Evolutionary conservation across 257 asterid species (phyloP).

Genomic region (Misopates orontium): DNA sequence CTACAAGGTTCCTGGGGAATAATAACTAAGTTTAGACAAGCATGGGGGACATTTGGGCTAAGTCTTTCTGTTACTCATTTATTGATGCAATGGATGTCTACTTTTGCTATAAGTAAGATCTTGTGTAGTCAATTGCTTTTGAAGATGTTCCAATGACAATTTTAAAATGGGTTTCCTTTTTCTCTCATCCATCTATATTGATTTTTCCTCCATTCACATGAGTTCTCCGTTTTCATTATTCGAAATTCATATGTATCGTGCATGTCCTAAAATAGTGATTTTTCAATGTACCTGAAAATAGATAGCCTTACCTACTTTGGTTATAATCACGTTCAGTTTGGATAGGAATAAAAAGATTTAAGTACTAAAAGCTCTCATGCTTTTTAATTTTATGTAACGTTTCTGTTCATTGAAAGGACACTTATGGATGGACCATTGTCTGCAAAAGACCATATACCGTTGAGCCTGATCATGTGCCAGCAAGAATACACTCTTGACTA

Average conservation of each 20-base stretch:
- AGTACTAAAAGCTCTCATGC: too few relatives aligned
- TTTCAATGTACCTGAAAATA: too few relatives aligned
- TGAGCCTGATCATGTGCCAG: not conserved
- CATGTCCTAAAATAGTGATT: too few relatives aligned
- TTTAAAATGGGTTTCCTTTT: too few relatives aligned
- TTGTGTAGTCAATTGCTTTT: not conserved
- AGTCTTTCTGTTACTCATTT: slow-evolving; percentile 10
- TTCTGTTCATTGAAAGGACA: not conserved
- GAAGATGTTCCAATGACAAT: not conserved
- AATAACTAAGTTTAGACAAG: slow-evolving; percentile 3
- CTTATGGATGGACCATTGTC: not conserved
- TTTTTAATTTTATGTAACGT: slow-evolving; percentile 6
- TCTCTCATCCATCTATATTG: too few relatives aligned
- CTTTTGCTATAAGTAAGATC: not conserved
- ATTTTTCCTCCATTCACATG: too few relatives aligned
- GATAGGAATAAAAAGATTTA: too few relatives aligned
- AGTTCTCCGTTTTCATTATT: too few relatives aligned
- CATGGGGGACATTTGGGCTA: slow-evolving; percentile 7
- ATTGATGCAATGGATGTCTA: not conserved
- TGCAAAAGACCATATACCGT: not conserved
- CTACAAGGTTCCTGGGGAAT: not conserved
- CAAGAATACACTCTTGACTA: not conserved
- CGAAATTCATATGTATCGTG: too few relatives aligned
- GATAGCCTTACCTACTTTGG: too few relatives aligned
- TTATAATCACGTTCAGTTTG: too few relatives aligned